phyloP scores from a whole-genome alignment of 2,329 filamentous ascomycete species.

The Xylariomycetidae sp. region DNA sequence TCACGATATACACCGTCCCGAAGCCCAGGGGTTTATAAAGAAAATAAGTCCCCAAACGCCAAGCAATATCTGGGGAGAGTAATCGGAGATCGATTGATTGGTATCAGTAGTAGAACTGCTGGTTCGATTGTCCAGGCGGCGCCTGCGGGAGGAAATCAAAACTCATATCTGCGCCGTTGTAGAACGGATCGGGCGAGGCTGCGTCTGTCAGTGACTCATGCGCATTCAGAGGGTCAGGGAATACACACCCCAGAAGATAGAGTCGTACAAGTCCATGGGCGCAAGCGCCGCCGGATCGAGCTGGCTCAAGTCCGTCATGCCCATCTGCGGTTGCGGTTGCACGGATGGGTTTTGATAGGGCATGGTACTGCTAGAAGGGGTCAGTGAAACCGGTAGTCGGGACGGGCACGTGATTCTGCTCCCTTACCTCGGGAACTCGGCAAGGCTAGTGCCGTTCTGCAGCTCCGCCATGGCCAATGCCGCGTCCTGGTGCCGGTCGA shows the following conservation, averaged over 20 bases:
- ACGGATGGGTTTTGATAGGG: conserved; percentile 26
- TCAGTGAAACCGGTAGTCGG: background rate
- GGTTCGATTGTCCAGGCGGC: conserved; percentile 50
- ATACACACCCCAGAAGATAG: conserved; percentile 59
- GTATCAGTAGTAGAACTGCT: conserved; percentile 50
- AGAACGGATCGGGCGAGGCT: conserved; percentile 57
- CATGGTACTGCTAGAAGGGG: conserved; percentile 11
- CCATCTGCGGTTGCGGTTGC: conserved; percentile 22
- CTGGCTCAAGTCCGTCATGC: conserved; percentile 39
- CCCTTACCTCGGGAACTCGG: conserved; percentile 38
- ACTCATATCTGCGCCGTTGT: conserved; percentile 51
- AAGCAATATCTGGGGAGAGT: too few species aligned
- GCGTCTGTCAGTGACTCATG: conserved; percentile 7
- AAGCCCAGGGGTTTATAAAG: too few species aligned
- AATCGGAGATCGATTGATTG: too few species aligned
- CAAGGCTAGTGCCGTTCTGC: conserved; percentile 48
- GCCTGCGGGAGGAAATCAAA: conserved; percentile 57
- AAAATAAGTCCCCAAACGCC: too few species aligned
- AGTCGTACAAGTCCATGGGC: conserved; percentile 62
- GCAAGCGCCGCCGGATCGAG: conserved; percentile 55
- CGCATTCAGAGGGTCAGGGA: conserved; percentile 7
- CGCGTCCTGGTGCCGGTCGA: conserved; percentile 54
- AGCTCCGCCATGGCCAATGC: conserved; percentile 60
- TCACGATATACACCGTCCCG: too few species aligned
- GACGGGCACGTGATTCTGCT: background rate